phyloP scores from a whole-genome alignment of 768 basidiomycete genomes.

The Tricholoma bakamatsutake region DNA sequence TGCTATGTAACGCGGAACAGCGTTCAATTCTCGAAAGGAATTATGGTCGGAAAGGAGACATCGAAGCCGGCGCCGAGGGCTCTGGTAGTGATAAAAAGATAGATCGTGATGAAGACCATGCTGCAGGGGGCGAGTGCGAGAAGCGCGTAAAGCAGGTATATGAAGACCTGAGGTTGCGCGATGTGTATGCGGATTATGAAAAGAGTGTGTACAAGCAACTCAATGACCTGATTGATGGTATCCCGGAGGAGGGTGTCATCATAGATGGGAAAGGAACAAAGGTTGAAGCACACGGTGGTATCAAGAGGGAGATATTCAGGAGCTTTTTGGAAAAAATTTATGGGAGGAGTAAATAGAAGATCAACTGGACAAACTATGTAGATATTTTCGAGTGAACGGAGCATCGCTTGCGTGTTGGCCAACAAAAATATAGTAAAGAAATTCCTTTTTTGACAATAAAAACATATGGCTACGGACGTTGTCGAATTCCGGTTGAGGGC shows the following conservation, averaged over 20 bases:
- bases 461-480: neutral
- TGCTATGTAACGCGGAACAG: slow-evolving; percentile 48
- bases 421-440: neutral
- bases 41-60: slow-evolving; percentile 38
- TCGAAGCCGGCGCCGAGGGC: slow-evolving; percentile 17
- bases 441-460: neutral
- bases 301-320: slow-evolving; percentile 69
- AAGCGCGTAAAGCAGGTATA: slow-evolving; percentile 53
- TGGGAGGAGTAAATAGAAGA: slow-evolving; percentile 46
- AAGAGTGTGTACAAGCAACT: slow-evolving; percentile 62
- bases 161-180: slow-evolving; percentile 59
- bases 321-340: slow-evolving; percentile 88
- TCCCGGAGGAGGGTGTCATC: slow-evolving; percentile 50
- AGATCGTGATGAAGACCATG: slow-evolving; percentile 17
- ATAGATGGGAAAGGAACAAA: slow-evolving; percentile 24
- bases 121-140: slow-evolving; percentile 46
- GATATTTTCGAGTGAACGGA: no score
- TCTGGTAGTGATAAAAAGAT: slow-evolving; percentile 11
- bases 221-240: slow-evolving; percentile 60
- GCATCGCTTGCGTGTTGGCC: no score
- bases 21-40: slow-evolving; percentile 51
- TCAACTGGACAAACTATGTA: no score
- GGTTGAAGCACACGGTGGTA: slow-evolving; percentile 19
- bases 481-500: neutral
- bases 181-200: slow-evolving; percentile 75